Evolutionary conservation across 208 protist species (phyloP).

Genomic region (Leishmania lainsoni): DNA sequence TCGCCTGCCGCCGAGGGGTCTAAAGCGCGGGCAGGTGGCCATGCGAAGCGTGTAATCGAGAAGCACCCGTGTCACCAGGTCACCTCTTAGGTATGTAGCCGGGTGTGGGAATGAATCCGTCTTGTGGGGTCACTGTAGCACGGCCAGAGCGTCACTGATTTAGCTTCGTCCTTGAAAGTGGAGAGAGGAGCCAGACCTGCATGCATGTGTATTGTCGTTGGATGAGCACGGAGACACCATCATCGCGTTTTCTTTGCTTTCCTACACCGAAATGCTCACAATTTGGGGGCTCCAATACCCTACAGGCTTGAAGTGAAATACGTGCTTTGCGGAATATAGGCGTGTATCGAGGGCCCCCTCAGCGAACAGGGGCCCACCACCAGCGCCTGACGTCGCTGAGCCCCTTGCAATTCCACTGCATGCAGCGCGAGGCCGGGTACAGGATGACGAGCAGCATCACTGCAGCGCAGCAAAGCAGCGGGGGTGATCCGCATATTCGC

Average conservation of each 20-base stretch:
- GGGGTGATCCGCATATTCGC: neutral
- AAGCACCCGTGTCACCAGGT: neutral
- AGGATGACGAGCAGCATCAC: neutral
- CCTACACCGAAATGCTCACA: neutral
- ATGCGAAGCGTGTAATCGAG: neutral
- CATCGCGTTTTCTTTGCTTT: neutral
- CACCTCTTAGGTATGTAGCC: neutral
- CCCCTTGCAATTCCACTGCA: too few species aligned
- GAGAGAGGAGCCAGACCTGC: neutral
- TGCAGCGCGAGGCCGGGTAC: neutral
- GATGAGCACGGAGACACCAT: neutral
- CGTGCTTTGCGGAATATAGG: neutral
- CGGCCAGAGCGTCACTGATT: neutral
- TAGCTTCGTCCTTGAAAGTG: neutral
- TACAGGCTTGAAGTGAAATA: neutral
- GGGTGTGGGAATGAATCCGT: neutral
- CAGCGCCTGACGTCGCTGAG: neutral
- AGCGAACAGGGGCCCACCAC: neutral
- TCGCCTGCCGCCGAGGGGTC: neutral
- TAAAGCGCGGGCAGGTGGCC: neutral
- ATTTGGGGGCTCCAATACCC: too few species aligned
- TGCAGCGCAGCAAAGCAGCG: neutral
- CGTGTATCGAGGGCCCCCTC: neutral
- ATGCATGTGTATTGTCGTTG: neutral
- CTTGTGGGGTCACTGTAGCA: neutral